Evolutionary conservation across 177 flowering plant species (phyloP).

Genomic region (Telopea speciosissima): DNA sequence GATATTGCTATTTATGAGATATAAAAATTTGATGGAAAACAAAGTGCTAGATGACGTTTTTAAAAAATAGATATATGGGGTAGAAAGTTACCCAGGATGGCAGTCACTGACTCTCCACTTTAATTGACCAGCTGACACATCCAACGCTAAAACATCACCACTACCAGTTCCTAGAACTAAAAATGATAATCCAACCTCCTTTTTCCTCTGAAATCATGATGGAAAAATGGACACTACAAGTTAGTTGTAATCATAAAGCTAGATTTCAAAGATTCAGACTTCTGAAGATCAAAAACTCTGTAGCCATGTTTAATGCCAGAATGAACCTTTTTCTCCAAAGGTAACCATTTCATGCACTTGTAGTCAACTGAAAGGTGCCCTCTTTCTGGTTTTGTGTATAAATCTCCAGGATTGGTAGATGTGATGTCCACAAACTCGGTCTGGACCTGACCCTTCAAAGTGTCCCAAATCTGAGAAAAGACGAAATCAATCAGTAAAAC

Average conservation of each 20-base stretch:
- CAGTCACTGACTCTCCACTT: constrained; percentile 80
- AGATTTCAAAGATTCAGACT: not conserved
- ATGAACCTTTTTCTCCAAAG: constrained; percentile 55
- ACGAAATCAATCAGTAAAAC: not conserved
- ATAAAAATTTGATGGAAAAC: not conserved
- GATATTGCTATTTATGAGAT: not conserved
- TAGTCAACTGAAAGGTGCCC: constrained; percentile 94
- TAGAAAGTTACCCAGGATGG: constrained; percentile 80
- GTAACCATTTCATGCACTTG: constrained; percentile 87
- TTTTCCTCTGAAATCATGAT: constrained; percentile 46
- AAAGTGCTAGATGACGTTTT: not conserved
- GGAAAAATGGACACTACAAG: not conserved
- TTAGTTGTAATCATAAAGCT: not conserved
- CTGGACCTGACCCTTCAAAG: constrained; percentile 82
- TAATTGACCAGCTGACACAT: constrained; percentile 79
- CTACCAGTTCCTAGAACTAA: constrained; percentile 83
- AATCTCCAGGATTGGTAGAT: constrained; percentile 32
- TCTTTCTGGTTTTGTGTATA: constrained; percentile 38
- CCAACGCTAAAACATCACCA: constrained; percentile 88
- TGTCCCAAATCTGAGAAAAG: constrained; percentile 79
- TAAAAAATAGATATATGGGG: not conserved
- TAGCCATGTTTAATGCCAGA: not conserved
- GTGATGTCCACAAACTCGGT: constrained; percentile 69
- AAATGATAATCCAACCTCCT: constrained; percentile 44
- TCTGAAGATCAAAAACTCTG: not conserved